Evolutionary conservation across 371 early-diverging fungal species (phyloP), one percentile per base, ranked within the genome.

Genomic region (Cokeromyces recurvatus): DNA sequence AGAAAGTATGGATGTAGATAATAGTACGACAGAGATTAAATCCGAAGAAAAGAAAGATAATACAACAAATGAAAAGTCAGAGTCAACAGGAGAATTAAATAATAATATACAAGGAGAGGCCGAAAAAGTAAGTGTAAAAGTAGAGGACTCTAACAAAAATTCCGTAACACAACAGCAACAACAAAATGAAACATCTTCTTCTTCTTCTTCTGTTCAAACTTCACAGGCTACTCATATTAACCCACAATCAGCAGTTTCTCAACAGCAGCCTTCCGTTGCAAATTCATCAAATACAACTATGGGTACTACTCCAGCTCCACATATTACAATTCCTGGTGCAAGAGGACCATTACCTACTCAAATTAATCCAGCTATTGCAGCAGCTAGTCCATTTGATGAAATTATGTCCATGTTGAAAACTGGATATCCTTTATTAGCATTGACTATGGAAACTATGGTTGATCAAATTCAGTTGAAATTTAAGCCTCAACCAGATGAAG

Each of bases 381-480:
- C 64, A 17, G 49, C 79, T 15, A 74, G 73, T 57, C 77, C 92
- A 7, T 89, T 95, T n/a, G 95, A 97, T 37, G 97, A 97, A 53
- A 83, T 98, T 14, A 94, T 94, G 90, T 85, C 89, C n/a, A 86
- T 89, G 64, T 77, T 98, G 14, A 98, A 98, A 64, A 95, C 97
- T 0, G 90, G 94, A 0, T 93, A 88, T 64, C 97, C 98, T 16
- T 79, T 97, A 38, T 66, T 97, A 23, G 90, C 95, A 1, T 66
- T 98, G 24, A 88, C 97, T 2, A 92, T 98, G 90, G 97, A 98
- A 68, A 92, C 92, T 1, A 94, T 97, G 94, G 88, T 94, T 10
- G 97, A 98, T 59, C 96, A 95, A 64, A 91, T 97, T 16, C 82
- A 90, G 40, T 82, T 84, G 48, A 84, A 93, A 5, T 79, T 98